A percentile compares a stretch with the other conserved stretches of the same genome.
Conservation (phyloP, 2,329 filamentous ascomycete species). For the Zarea fungicola region DNA sequence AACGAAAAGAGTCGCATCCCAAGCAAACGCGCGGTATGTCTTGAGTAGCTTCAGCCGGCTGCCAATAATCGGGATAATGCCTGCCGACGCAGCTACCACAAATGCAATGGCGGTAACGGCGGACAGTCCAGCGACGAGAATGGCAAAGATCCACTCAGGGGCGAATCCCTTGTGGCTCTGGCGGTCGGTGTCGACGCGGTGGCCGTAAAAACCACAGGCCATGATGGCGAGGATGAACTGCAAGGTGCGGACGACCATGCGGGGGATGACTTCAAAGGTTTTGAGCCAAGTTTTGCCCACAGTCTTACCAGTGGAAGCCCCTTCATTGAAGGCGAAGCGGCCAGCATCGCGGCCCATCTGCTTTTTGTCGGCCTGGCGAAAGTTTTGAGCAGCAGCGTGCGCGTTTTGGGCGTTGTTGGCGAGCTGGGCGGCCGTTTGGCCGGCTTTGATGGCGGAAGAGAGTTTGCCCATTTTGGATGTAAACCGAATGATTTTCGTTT, state of each 20-base stretch:
- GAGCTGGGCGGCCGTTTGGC: constrained; percentile 29
- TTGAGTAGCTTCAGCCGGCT: constrained; percentile 29
- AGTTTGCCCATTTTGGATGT: constrained; percentile 25
- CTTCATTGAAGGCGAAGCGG: constrained; percentile 28
- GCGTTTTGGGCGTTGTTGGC: constrained; percentile 25
- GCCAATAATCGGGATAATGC: constrained; percentile 28
- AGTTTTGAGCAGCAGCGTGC: constrained; percentile 23
- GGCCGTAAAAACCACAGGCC: constrained; percentile 63
- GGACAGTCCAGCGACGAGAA: constrained; percentile 50
- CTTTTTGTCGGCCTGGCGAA: constrained; percentile 28
- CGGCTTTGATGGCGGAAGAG: constrained; percentile 26
- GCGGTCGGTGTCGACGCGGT: constrained; percentile 48
- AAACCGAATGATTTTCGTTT: background rate
- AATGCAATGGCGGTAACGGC: constrained; percentile 45
- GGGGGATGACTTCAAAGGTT: constrained; percentile 42
- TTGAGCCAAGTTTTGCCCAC: constrained; percentile 41
- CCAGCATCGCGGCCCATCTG: constrained; percentile 30
- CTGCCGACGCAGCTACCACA: constrained; percentile 31
- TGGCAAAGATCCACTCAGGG: constrained; percentile 60
- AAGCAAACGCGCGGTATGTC: constrained; percentile 40
- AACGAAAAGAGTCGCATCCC: constrained; percentile 39
- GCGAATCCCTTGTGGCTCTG: constrained; percentile 34
- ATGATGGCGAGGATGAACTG: constrained; percentile 67
- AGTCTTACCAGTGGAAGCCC: constrained; percentile 34
- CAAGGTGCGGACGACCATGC: constrained; percentile 53